Percentiles rank a stretch among this genome's conserved stretches.
Conservation (phyloP, 345 rosid genomes). For the Microthlaspi erraticum region DNA sequence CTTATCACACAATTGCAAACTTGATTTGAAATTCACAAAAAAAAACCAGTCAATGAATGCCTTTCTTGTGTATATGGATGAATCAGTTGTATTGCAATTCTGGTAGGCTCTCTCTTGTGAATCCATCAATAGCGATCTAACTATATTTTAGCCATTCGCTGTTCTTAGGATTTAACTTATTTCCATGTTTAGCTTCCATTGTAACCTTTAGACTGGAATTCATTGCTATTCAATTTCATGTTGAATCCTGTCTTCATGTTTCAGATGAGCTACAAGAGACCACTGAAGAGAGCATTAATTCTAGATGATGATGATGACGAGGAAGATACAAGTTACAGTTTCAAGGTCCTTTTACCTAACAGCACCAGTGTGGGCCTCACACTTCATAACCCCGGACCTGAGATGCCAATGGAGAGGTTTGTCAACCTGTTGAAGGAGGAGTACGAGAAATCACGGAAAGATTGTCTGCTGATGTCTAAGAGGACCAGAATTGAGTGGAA, state of each 20-base stretch:
- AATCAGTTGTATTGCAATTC: background rate
- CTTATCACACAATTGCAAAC: background rate
- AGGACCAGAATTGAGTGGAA: slow-evolving; percentile 49
- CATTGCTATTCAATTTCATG: background rate
- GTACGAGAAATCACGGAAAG: slow-evolving; percentile 35
- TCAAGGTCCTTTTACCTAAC: slow-evolving; percentile 62
- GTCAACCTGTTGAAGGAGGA: slow-evolving; percentile 44
- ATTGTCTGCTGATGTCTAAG: slow-evolving; percentile 6
- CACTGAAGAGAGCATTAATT: slow-evolving; percentile 37
- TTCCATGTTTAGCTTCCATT: slow-evolving; percentile 23
- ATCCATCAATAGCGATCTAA: background rate
- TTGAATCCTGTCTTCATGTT: slow-evolving; percentile 14
- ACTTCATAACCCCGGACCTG: slow-evolving; percentile 29
- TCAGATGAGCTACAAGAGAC: slow-evolving; percentile 31
- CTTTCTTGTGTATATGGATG: background rate
- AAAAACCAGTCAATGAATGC: background rate
- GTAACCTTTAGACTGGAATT: background rate
- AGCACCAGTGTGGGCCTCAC: slow-evolving; percentile 49
- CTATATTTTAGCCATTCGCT: background rate
- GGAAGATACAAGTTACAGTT: slow-evolving; percentile 34
- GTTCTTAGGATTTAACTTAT: background rate
- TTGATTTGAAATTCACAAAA: background rate
- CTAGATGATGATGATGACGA: slow-evolving; percentile 28
- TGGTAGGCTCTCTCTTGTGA: background rate
- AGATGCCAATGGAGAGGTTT: slow-evolving; percentile 49